A percentile compares a stretch with the other conserved stretches of the same genome.
Conservation (phyloP, 2,329 filamentous ascomycete species). For the Trematosphaeria pertusa region DNA sequence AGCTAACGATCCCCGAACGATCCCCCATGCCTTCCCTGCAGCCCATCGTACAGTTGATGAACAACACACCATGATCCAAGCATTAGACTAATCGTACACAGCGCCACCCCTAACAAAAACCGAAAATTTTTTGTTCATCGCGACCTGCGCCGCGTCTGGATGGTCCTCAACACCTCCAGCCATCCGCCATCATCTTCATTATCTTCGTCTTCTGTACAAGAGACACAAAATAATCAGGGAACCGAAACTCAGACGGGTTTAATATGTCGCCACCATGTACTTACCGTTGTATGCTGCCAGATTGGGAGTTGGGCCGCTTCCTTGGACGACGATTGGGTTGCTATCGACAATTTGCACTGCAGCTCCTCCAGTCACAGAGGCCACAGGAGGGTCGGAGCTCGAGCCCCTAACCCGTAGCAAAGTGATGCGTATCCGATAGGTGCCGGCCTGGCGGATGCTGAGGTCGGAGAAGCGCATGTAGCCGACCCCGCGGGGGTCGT, state of each 20-base stretch:
- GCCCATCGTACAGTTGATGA: not conserved
- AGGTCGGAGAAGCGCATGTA: conserved; percentile 49
- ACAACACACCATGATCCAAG: not conserved
- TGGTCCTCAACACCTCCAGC: conserved; percentile 36
- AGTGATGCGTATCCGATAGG: conserved; percentile 47
- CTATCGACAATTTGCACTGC: conserved; percentile 44
- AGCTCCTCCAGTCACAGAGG: conserved; percentile 32
- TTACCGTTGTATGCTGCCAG: conserved; percentile 39
- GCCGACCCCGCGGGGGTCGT: conserved; percentile 43
- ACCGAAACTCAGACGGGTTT: conserved; percentile 26
- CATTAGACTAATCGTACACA: conserved; percentile 26
- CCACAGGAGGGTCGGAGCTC: conserved; percentile 32
- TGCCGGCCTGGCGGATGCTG: conserved; percentile 44
- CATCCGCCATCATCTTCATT: conserved; percentile 40
- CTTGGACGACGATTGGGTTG: conserved; percentile 42
- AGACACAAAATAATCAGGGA: conserved; percentile 35
- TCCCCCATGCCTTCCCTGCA: not conserved
- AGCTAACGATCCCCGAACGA: not conserved
- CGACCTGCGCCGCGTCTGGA: conserved; percentile 32
- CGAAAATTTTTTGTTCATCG: conserved; percentile 14
- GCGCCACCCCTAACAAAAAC: conserved; percentile 18
- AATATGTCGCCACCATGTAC: conserved; percentile 41
- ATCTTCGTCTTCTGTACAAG: conserved; percentile 32
- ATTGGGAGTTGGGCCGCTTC: conserved; percentile 24
- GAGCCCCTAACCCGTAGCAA: conserved; percentile 42